Conservation (phyloP, 2,329 filamentous ascomycete species). For the Paecilomyces formosus region DNA sequence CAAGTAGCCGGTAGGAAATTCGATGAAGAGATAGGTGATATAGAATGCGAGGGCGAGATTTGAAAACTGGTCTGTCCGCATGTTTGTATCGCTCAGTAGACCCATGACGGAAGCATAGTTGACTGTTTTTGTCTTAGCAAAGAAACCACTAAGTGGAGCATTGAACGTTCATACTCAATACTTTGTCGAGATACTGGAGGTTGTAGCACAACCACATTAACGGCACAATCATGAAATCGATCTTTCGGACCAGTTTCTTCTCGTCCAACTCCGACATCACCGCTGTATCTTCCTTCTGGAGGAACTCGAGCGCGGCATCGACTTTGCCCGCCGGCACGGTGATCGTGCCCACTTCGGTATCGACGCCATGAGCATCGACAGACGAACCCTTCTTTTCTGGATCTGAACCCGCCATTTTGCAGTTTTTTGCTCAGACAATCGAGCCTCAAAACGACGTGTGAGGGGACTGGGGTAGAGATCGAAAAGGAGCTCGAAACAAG, state of each 20-base stretch:
- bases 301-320: constrained; percentile 30
- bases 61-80: constrained; percentile 52
- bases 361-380: not conserved
- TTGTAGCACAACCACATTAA: constrained; percentile 48
- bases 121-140: constrained; percentile 19
- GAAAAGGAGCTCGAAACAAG: not conserved
- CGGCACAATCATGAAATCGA: constrained; percentile 42
- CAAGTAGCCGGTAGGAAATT: constrained; percentile 50
- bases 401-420: not conserved
- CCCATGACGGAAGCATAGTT: constrained; percentile 55
- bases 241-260: constrained; percentile 25
- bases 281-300: constrained; percentile 19
- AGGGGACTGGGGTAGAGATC: not conserved
- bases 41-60: constrained; percentile 54
- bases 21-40: constrained; percentile 50
- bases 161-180: constrained; percentile 27
- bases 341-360: constrained; percentile 11
- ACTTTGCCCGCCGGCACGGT: constrained; percentile 16
- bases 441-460: not conserved
- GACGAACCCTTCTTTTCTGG: not conserved
- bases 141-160: not conserved
- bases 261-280: constrained; percentile 19
- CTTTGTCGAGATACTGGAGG: constrained; percentile 57
- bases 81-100: constrained; percentile 44
- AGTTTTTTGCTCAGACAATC: not conserved